Conservation (phyloP, 139 green algal species). For the Coelastrella sp. region DNA sequence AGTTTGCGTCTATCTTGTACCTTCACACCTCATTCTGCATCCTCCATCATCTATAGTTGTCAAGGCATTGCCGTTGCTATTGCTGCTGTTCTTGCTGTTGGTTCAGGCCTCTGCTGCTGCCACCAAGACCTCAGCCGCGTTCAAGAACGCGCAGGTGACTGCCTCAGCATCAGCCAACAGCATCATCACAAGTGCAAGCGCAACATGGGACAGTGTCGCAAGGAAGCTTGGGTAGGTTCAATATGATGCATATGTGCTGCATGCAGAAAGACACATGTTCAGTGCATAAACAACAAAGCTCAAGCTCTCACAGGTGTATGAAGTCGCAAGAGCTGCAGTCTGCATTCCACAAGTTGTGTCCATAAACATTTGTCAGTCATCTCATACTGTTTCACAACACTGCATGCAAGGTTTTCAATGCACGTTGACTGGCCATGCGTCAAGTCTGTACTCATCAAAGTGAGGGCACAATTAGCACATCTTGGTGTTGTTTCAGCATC, state of each 20-base stretch:
- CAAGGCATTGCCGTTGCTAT: background rate
- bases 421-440: no score
- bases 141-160: constrained; percentile 1
- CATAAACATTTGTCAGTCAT: no score
- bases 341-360: no score
- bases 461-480: no score
- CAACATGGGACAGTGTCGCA: constrained; percentile 21
- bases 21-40: background rate
- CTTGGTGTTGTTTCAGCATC: no score
- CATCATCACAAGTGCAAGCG: background rate
- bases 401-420: no score
- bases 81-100: background rate
- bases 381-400: no score
- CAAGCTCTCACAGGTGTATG: no score
- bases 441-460: no score
- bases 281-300: background rate
- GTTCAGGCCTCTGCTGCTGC: constrained; percentile 33
- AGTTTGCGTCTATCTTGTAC: no score
- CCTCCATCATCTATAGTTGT: background rate
- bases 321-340: no score
- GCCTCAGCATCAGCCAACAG: background rate
- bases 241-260: background rate
- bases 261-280: background rate
- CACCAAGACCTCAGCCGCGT: background rate
- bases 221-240: background rate